These are phyloP conservation scores for Venturia pyrina DNA, from an alignment of 2,329 filamentous ascomycete genomes.

Conservation along the genomic window DNA sequence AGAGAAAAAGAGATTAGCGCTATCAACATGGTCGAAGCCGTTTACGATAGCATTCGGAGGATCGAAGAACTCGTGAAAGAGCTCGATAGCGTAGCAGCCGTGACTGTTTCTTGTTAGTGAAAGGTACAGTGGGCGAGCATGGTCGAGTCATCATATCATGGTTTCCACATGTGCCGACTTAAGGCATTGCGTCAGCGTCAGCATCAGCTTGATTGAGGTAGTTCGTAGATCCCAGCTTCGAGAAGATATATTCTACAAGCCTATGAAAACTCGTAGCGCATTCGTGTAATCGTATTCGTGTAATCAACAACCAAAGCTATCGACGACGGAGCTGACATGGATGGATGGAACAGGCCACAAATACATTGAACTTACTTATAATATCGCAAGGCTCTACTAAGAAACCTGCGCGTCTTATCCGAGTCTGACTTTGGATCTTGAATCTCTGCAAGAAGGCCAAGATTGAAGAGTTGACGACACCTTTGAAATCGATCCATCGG, in stretches of 20 bases:
- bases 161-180: too few species aligned
- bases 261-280: too few species aligned
- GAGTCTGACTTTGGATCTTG: conserved; percentile 1
- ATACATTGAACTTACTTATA: not conserved
- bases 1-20: conserved; percentile 15
- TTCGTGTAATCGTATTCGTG: too few species aligned
- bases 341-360: not conserved
- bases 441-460: conserved; percentile 6
- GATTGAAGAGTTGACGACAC: conserved; percentile 8
- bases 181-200: too few species aligned
- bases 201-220: too few species aligned
- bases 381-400: not conserved
- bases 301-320: not conserved
- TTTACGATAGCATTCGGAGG: not conserved
- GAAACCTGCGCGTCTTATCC: not conserved
- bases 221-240: too few species aligned
- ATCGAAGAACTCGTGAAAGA: conserved; percentile 13
- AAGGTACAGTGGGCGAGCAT: not conserved
- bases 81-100: conserved; percentile 11
- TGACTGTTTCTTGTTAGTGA: not conserved
- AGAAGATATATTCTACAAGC: too few species aligned
- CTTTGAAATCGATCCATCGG: conserved; percentile 10
- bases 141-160: too few species aligned
- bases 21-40: conserved; percentile 12
- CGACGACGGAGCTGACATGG: not conserved